phyloP scores from a whole-genome alignment of 345 rosid species.

The Gossypium rotundifolium region DNA sequence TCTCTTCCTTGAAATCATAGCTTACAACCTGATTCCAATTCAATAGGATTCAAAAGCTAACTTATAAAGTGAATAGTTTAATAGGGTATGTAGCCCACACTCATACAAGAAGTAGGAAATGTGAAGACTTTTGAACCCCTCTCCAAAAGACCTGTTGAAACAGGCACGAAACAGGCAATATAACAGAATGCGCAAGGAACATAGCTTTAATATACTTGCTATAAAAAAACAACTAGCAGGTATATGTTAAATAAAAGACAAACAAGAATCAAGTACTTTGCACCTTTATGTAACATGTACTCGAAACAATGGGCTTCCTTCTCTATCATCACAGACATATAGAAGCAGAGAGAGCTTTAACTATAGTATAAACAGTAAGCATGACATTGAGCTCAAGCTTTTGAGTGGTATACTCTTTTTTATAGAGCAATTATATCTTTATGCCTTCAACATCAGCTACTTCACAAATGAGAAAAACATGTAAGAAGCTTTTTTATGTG shows the following conservation, averaged over 20 bases:
- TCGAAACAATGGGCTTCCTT: not conserved
- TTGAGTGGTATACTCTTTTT: not conserved
- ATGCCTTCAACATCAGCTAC: not conserved
- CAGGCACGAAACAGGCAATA: not conserved
- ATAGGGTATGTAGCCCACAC: too few relatives aligned
- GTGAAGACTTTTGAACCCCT: not conserved
- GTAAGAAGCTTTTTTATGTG: not conserved
- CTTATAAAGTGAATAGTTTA: not conserved
- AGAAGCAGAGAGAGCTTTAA: not conserved
- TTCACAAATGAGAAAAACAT: not conserved
- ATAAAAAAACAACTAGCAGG: too few relatives aligned
- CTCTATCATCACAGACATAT: not conserved
- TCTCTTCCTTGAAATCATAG: constrained; percentile 83
- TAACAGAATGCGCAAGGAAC: not conserved
- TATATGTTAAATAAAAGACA: not conserved
- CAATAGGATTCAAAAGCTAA: not conserved
- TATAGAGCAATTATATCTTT: not conserved
- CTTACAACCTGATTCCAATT: constrained; percentile 64
- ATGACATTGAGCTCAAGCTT: not conserved
- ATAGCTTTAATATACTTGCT: not conserved
- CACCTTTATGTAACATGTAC: not conserved
- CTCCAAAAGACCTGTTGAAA: not conserved
- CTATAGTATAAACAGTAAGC: too few relatives aligned
- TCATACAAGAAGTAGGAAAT: too few relatives aligned
- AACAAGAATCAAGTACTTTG: not conserved